Evolutionary conservation across 73 alveolate species (phyloP).

Genomic region (Diophrys appendiculata): DNA sequence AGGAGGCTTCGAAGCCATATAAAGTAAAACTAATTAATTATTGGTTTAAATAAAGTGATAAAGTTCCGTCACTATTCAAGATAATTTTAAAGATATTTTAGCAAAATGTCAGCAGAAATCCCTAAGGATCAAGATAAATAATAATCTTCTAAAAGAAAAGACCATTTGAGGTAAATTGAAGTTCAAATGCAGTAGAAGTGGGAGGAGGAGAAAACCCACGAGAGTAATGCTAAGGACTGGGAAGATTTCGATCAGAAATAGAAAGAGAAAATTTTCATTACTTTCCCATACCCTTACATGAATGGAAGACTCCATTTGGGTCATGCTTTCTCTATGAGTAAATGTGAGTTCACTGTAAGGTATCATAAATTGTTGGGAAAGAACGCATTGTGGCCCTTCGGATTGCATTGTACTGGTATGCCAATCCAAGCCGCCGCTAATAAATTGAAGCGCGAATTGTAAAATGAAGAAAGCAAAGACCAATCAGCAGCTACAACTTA

Average conservation of each 20-base stretch:
- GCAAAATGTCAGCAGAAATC: too few species aligned
- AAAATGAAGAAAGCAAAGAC: not conserved
- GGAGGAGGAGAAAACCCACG: conserved; percentile 70
- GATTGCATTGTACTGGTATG: conserved; percentile 99
- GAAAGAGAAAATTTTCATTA: conserved; percentile 83
- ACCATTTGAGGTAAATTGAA: conserved; percentile 85
- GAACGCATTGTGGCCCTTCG: conserved; percentile 96
- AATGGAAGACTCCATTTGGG: conserved; percentile 98
- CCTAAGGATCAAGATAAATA: too few species aligned
- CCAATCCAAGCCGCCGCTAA: conserved; percentile 99
- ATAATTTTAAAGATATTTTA: too few species aligned
- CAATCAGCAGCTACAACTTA: conserved; percentile 25
- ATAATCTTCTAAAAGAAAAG: conserved; percentile 91
- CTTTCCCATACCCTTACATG: conserved; percentile 99
- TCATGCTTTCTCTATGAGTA: conserved; percentile 95
- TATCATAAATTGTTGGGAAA: conserved; percentile 91
- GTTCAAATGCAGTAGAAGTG: conserved; percentile 71
- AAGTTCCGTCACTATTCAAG: too few species aligned
- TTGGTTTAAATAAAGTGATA: too few species aligned
- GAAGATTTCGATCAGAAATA: conserved; percentile 64
- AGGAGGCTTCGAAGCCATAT: too few species aligned
- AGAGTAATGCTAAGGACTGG: conserved; percentile 81
- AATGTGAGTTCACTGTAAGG: conserved; percentile 96
- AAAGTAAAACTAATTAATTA: too few species aligned
- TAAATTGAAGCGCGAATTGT: conserved; percentile 85